These are phyloP conservation scores for Acanthamoeba castellanii DNA, from an alignment of 208 protist genomes.

Conservation along the genomic window DNA sequence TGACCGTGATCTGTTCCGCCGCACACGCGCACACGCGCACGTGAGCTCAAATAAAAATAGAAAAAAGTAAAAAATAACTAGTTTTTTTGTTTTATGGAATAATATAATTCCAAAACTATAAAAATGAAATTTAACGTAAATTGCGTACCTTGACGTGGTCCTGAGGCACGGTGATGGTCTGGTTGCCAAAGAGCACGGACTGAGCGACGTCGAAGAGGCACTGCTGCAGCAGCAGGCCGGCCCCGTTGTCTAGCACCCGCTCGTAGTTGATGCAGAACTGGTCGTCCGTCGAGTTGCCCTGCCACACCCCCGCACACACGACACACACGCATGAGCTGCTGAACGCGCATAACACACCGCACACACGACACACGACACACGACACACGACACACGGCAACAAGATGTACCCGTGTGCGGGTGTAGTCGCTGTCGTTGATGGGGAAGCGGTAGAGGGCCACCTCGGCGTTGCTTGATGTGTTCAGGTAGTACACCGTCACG, in stretches of 20 bases:
- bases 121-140: too few relatives aligned
- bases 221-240: neutral
- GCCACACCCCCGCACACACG: too few relatives aligned
- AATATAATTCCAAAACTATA: too few relatives aligned
- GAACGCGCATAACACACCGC: too few relatives aligned
- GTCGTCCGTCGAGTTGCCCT: neutral
- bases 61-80: too few relatives aligned
- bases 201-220: neutral
- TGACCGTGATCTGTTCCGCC: neutral
- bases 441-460: neutral
- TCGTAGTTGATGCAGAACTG: neutral
- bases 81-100: too few relatives aligned
- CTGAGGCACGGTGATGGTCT: neutral
- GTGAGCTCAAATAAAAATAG: too few relatives aligned
- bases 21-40: too few relatives aligned
- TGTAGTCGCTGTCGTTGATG: neutral
- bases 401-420: neutral
- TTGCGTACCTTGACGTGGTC: neutral
- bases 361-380: too few relatives aligned
- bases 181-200: neutral
- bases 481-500: neutral
- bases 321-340: too few relatives aligned
- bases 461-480: neutral
- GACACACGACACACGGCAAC: too few relatives aligned
- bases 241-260: neutral